Percentiles rank a stretch among this genome's conserved stretches.
Evolutionary conservation across 75 land plant genomes (phyloP).

Genomic region (Pseudotsuga menziesii): DNA sequence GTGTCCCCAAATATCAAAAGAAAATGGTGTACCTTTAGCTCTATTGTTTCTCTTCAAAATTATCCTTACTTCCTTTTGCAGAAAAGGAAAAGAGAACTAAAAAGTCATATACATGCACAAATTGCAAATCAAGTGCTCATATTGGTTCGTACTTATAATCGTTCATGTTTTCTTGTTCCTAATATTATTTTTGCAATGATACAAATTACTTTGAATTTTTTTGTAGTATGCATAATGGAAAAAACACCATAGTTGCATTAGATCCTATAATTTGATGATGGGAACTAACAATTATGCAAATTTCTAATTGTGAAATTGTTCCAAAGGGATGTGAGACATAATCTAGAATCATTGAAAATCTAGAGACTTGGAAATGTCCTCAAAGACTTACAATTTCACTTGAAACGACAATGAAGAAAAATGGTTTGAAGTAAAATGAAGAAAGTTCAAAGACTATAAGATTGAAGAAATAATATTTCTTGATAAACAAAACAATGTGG

Average conservation of each 20-base stretch:
- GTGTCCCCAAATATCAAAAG: not conserved
- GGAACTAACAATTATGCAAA: no score
- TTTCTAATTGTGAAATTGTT: no score
- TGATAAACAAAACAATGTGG: not conserved
- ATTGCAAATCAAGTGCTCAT: not conserved
- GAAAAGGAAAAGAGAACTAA: not conserved
- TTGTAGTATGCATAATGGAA: constrained; percentile 1
- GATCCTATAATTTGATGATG: no score
- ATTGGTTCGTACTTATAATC: not conserved
- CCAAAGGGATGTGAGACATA: no score
- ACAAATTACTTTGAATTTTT: not conserved
- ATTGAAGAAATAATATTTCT: not conserved
- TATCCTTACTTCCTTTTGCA: not conserved
- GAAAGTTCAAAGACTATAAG: no score
- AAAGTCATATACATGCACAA: not conserved
- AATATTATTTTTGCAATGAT: not conserved
- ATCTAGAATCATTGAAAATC: no score
- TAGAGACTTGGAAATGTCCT: not conserved
- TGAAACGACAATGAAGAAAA: not conserved
- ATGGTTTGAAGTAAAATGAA: not conserved
- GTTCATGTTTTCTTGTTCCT: not conserved
- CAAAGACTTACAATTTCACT: not conserved
- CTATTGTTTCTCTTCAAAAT: not conserved
- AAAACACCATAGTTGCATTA: no score
- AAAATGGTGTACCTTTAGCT: constrained; percentile 5